Evolutionary conservation across 2,329 filamentous ascomycete species (phyloP).

Genomic region (Sphaerulina musiva): DNA sequence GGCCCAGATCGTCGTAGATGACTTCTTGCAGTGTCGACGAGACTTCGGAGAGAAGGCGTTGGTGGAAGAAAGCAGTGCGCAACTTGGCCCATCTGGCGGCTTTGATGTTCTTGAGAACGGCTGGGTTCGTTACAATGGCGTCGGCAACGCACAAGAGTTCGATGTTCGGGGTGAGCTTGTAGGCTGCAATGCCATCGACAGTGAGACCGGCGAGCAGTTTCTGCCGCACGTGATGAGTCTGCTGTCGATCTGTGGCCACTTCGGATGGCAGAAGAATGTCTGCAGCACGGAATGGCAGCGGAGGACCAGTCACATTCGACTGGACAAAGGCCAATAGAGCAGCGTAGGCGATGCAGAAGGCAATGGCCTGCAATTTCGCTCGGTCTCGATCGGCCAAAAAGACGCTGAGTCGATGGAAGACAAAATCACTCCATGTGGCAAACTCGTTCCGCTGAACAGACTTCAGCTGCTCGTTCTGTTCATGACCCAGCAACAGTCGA

Average conservation of each 20-base stretch:
- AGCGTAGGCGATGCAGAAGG: slow-evolving; percentile 57
- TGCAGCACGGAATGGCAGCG: slow-evolving; percentile 55
- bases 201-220: slow-evolving; percentile 63
- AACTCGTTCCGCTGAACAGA: slow-evolving; percentile 32
- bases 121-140: slow-evolving; percentile 48
- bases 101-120: slow-evolving; percentile 41
- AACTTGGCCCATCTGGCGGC: slow-evolving; percentile 58
- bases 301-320: slow-evolving; percentile 79
- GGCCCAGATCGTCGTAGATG: slow-evolving; percentile 55
- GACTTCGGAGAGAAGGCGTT: slow-evolving; percentile 59
- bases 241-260: slow-evolving; percentile 9
- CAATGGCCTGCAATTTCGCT: slow-evolving; percentile 38
- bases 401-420: slow-evolving; percentile 39
- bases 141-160: slow-evolving; percentile 77
- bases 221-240: slow-evolving; percentile 44
- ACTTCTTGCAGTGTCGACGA: slow-evolving; percentile 53
- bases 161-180: slow-evolving; percentile 73
- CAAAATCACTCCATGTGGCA: slow-evolving; percentile 41
- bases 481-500: slow-evolving; percentile 38
- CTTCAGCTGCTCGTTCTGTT: slow-evolving; percentile 32
- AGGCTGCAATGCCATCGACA: slow-evolving; percentile 79
- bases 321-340: slow-evolving; percentile 76
- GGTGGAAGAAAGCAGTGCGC: slow-evolving; percentile 66
- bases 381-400: slow-evolving; percentile 35
- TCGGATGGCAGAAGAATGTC: slow-evolving; percentile 43